Conservation (phyloP, 371 early-diverging fungal genomes). For the Mucor irregularis region DNA sequence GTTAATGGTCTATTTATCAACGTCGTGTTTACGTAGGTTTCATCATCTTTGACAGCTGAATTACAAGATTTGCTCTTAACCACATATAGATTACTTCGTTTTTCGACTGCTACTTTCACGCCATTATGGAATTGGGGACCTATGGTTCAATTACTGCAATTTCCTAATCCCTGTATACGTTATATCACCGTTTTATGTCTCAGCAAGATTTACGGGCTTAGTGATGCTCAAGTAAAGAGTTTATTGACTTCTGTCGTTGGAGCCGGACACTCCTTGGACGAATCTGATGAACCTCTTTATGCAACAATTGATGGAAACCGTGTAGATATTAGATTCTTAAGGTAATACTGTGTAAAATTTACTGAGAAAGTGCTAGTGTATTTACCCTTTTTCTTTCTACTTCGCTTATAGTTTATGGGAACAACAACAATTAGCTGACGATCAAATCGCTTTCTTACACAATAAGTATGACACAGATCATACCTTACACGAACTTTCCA, state of each 20-base stretch:
- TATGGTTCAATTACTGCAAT: constrained; percentile 53
- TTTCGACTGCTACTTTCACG: constrained; percentile 57
- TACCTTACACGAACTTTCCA: constrained; percentile 24
- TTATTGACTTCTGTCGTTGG: constrained; percentile 30
- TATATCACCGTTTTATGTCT: constrained; percentile 59
- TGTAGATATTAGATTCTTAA: constrained; percentile 50
- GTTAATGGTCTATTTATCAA: constrained; percentile 7
- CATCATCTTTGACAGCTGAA: constrained; percentile 23
- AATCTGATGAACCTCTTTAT: constrained; percentile 35
- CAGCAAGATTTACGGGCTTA: constrained; percentile 52
- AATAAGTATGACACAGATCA: constrained; percentile 37
- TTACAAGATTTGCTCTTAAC: constrained; percentile 58
- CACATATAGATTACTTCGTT: constrained; percentile 59
- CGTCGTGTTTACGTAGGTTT: constrained; percentile 3
- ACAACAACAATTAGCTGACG: constrained; percentile 41
- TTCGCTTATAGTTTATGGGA: constrained; percentile 37
- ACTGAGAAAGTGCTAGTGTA: background rate
- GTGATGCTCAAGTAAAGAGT: constrained; percentile 44
- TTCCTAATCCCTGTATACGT: constrained; percentile 46
- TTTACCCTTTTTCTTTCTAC: background rate
- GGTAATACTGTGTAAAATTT: constrained; percentile 19
- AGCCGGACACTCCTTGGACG: constrained; percentile 18
- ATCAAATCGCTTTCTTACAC: constrained; percentile 34
- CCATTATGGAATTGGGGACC: constrained; percentile 70
- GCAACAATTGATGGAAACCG: constrained; percentile 30